Conservation (phyloP, 1,139 yeast species). For the Hanseniaspora gamundiae region DNA sequence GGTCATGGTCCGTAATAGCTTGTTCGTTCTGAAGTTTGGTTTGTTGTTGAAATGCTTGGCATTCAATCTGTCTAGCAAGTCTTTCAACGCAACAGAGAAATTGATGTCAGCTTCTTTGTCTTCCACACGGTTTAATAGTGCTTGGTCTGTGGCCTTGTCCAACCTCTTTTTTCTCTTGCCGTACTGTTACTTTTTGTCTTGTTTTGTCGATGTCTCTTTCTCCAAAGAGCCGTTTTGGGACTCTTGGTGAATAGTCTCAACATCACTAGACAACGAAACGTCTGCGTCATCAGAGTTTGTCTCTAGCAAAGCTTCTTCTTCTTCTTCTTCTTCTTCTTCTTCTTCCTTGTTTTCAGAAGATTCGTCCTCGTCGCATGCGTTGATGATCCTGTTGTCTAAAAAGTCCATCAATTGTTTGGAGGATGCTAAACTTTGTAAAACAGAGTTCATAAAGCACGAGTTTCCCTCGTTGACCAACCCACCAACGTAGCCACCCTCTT, state of each 20-base stretch:
- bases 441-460: slow-evolving; percentile 89
- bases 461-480: slow-evolving; percentile 85
- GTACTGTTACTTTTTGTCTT: slow-evolving; percentile 8
- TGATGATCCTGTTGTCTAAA: slow-evolving; percentile 30
- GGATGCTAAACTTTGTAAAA: slow-evolving; percentile 72
- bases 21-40: slow-evolving; percentile 56
- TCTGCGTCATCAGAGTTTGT: neutral
- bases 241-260: slow-evolving; percentile 1
- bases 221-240: slow-evolving; percentile 1
- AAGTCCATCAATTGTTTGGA: slow-evolving; percentile 49
- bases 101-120: slow-evolving; percentile 17
- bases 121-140: slow-evolving; percentile 10
- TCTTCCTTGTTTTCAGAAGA: slow-evolving; percentile 6
- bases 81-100: slow-evolving; percentile 43
- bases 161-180: slow-evolving; percentile 15
- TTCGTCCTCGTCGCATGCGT: slow-evolving; percentile 7
- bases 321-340: slow-evolving; percentile 3
- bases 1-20: slow-evolving; percentile 57
- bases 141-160: slow-evolving; percentile 9
- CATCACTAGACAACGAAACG: neutral
- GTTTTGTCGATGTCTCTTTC: slow-evolving; percentile 1
- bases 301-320: neutral
- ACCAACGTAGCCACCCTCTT: slow-evolving; percentile 64
- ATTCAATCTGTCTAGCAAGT: slow-evolving; percentile 42
- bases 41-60: slow-evolving; percentile 36